Evolutionary conservation across 148 eudicot genomes (phyloP).

Genomic region (Selenicereus undatus): DNA sequence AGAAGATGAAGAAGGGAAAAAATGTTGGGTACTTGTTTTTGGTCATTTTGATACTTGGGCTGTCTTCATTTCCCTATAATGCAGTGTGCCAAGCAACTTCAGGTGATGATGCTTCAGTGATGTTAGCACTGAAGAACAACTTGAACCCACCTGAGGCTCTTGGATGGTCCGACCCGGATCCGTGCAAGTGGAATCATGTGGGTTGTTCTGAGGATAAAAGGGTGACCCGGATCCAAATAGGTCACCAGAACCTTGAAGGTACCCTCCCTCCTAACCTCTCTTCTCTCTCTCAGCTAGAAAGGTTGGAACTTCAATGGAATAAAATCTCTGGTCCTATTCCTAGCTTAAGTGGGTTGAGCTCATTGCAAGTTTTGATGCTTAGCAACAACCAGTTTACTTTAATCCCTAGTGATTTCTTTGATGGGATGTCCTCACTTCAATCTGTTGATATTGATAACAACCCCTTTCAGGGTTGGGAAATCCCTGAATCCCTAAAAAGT

Average conservation of each 20-base stretch:
- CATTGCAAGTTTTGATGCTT: constrained; percentile 68
- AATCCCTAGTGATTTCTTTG: constrained; percentile 65
- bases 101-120: constrained; percentile 48
- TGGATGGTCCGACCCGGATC: constrained; percentile 79
- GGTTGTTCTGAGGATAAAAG: constrained; percentile 49
- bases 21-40: constrained; percentile 20
- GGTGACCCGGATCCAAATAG: constrained; percentile 89
- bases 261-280: constrained; percentile 57
- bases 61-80: constrained; percentile 21
- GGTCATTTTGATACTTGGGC: constrained; percentile 25
- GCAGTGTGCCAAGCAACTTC: constrained; percentile 27
- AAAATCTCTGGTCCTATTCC: constrained; percentile 75
- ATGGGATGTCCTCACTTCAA: constrained; percentile 60
- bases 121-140: constrained; percentile 58
- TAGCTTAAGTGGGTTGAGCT: constrained; percentile 47
- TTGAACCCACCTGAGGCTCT: constrained; percentile 47
- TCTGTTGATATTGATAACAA: constrained; percentile 76
- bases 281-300: constrained; percentile 47
- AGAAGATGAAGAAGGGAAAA: constrained; percentile 22
- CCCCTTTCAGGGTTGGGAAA: constrained; percentile 66
- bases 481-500: constrained; percentile 51
- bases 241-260: constrained; percentile 76
- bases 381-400: constrained; percentile 61
- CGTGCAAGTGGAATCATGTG: constrained; percentile 75
- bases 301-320: constrained; percentile 86